Conservation (phyloP, 805 yeast species). For the Candida bentonensis region DNA sequence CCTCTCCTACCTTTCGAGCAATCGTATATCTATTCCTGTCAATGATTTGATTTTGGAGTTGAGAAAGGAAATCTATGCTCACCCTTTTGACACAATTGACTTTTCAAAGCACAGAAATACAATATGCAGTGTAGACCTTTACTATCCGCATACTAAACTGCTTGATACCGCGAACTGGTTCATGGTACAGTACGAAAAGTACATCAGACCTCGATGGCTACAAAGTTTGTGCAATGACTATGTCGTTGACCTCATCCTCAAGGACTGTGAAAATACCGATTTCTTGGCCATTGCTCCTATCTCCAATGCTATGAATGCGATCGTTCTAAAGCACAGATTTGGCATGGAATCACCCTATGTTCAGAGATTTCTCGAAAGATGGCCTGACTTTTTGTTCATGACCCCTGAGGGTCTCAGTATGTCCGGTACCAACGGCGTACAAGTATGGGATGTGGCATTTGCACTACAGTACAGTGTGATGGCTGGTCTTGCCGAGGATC, state of each 20-base stretch:
- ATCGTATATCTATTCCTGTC: slow-evolving; percentile 38
- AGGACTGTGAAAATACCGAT: slow-evolving; percentile 68
- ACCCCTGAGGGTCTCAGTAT: slow-evolving; percentile 86
- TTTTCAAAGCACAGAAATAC: slow-evolving; percentile 62
- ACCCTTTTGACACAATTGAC: slow-evolving; percentile 51
- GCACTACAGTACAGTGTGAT: slow-evolving; percentile 68
- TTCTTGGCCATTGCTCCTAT: slow-evolving; percentile 88
- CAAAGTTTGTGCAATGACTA: slow-evolving; percentile 34
- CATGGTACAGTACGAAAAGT: slow-evolving; percentile 52
- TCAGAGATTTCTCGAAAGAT: slow-evolving; percentile 37
- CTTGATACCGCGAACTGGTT: slow-evolving; percentile 48
- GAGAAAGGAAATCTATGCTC: slow-evolving; percentile 65
- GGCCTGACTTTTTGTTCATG: slow-evolving; percentile 66
- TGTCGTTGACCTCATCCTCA: slow-evolving; percentile 50
- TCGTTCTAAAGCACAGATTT: slow-evolving; percentile 56
- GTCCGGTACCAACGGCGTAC: slow-evolving; percentile 96
- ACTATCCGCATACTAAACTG: slow-evolving; percentile 75
- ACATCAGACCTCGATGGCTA: slow-evolving; percentile 66
- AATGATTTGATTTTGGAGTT: slow-evolving; percentile 51
- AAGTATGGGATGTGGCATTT: slow-evolving; percentile 94
- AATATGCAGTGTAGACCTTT: slow-evolving; percentile 84
- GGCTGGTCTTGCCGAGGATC: slow-evolving; percentile 63
- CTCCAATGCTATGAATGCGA: slow-evolving; percentile 67
- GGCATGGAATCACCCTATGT: slow-evolving; percentile 57
- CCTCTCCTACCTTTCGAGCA: slow-evolving; percentile 62